phyloP scores from a whole-genome alignment of 2,329 filamentous ascomycete genomes.

The Sporothrix globosa region DNA sequence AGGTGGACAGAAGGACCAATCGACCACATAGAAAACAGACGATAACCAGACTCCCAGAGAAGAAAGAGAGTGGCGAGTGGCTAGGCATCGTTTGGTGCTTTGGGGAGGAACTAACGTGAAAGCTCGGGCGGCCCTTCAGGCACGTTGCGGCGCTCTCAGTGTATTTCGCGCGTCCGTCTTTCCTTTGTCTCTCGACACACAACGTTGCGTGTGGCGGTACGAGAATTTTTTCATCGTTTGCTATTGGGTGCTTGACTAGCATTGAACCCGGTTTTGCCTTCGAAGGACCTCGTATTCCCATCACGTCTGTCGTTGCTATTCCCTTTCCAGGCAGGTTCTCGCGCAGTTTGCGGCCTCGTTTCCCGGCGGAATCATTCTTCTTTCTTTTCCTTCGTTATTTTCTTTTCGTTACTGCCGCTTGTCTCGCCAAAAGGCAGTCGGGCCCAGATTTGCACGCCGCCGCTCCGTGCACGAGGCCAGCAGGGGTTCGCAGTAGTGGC shows the following conservation, averaged over 20 bases:
- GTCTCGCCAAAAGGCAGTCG: background rate
- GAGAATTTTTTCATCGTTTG: background rate
- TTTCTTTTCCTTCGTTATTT: background rate
- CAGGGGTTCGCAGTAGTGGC: background rate
- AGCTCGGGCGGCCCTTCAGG: background rate
- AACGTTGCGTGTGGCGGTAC: constrained; percentile 29
- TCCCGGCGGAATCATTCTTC: background rate
- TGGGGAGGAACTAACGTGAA: background rate
- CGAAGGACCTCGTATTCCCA: constrained; percentile 21
- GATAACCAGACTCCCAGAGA: background rate
- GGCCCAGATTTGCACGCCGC: background rate
- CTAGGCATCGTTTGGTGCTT: background rate
- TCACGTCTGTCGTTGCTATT: background rate
- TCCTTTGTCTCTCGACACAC: background rate
- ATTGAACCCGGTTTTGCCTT: background rate
- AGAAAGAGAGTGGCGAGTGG: background rate
- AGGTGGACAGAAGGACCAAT: background rate
- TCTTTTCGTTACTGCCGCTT: too few relatives aligned
- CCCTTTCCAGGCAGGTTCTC: background rate
- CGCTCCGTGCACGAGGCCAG: constrained; percentile 11
- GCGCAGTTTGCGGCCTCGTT: background rate
- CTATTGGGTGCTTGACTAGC: background rate
- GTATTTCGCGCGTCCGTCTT: background rate
- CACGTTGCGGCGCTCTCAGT: background rate
- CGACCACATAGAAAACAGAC: background rate